These are phyloP conservation scores for Entomortierella parvispora DNA, from an alignment of 192 early-diverging fungal genomes.

Conservation along the genomic window DNA sequence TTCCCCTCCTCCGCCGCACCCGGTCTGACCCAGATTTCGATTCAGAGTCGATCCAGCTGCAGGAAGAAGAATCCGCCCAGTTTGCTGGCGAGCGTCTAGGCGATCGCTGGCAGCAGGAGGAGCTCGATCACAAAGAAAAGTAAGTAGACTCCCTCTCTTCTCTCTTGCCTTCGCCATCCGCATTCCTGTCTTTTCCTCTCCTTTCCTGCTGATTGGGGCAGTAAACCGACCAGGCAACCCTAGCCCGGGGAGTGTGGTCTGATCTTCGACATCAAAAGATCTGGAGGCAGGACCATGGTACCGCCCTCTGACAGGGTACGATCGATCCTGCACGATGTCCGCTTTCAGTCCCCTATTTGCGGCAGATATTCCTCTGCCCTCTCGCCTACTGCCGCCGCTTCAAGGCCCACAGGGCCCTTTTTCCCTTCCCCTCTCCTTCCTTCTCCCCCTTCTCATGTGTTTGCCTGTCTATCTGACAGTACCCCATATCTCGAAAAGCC, in stretches of 20 bases:
- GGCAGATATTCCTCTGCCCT: too few relatives aligned
- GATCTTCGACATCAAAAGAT: too few relatives aligned
- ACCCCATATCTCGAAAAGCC: too few relatives aligned
- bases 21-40: constrained; percentile 48
- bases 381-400: too few relatives aligned
- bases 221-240: too few relatives aligned
- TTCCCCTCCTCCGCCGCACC: constrained; percentile 58
- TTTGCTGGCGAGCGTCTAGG: constrained; percentile 62
- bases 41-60: constrained; percentile 62
- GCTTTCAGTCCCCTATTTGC: too few relatives aligned
- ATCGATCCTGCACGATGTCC: constrained; percentile 9
- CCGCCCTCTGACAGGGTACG: neutral
- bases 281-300: too few relatives aligned
- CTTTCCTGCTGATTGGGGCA: neutral
- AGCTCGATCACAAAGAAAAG: constrained; percentile 52
- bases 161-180: neutral
- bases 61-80: constrained; percentile 64
- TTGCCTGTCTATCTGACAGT: too few relatives aligned
- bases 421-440: too few relatives aligned
- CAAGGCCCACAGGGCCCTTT: too few relatives aligned
- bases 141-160: constrained; percentile 33
- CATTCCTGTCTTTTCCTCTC: neutral
- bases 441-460: too few relatives aligned
- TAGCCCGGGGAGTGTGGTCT: too few relatives aligned
- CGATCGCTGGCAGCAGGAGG: constrained; percentile 56